phyloP scores from a whole-genome alignment of 2,329 filamentous ascomycete genomes.

The Pseudocercospora pini-densiflorae region DNA sequence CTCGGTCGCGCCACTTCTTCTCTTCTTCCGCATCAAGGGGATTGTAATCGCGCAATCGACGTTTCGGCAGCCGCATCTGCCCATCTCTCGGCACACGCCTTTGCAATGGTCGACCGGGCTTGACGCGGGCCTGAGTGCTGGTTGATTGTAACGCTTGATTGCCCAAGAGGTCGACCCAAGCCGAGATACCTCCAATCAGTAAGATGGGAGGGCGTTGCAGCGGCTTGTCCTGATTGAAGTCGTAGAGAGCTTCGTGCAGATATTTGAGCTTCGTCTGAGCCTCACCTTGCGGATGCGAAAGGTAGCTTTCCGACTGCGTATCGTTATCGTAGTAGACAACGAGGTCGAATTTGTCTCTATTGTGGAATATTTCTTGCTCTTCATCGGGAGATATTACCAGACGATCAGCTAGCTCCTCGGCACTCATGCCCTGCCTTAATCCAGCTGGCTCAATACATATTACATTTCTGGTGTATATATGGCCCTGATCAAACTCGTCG shows the following conservation, averaged over 20 bases:
- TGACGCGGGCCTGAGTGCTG: constrained; percentile 57
- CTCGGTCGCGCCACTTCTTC: constrained; percentile 76
- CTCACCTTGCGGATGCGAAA: constrained; percentile 50
- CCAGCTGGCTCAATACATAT: constrained; percentile 90
- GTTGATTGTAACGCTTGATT: constrained; percentile 64
- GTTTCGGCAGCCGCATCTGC: constrained; percentile 60
- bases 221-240: constrained; percentile 81
- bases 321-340: constrained; percentile 88
- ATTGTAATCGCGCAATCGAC: constrained; percentile 64
- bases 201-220: constrained; percentile 76
- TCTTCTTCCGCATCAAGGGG: constrained; percentile 82
- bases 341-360: constrained; percentile 76
- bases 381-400: constrained; percentile 71
- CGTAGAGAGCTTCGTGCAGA: constrained; percentile 77
- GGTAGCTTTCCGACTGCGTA: constrained; percentile 63
- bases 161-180: constrained; percentile 86
- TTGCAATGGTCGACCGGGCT: constrained; percentile 54
- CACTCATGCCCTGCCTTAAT: constrained; percentile 68
- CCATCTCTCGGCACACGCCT: constrained; percentile 53
- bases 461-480: constrained; percentile 80
- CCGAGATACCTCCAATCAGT: constrained; percentile 79
- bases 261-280: constrained; percentile 64
- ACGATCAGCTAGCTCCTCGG: constrained; percentile 68
- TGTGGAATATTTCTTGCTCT: constrained; percentile 77
- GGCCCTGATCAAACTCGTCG: constrained; percentile 82